Conservation (phyloP, 495 filamentous ascomycete species). For the Aspergillus hancockii region DNA sequence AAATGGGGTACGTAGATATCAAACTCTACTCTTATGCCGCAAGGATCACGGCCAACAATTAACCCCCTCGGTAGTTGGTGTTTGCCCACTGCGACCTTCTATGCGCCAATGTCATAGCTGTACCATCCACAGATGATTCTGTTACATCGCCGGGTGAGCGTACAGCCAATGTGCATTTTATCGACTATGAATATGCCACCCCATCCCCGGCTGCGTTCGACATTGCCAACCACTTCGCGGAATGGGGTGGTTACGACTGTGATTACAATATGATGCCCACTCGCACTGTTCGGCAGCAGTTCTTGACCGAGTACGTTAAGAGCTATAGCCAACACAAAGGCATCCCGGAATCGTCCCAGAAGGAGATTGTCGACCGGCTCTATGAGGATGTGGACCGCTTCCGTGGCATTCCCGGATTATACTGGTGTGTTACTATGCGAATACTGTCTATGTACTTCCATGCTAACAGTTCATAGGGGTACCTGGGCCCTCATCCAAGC, state of each 20-base stretch:
- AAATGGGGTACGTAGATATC: slow-evolving; percentile 60
- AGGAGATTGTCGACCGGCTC: slow-evolving; percentile 64
- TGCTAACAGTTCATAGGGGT: slow-evolving; percentile 58
- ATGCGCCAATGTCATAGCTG: slow-evolving; percentile 90
- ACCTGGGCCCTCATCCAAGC: slow-evolving; percentile 97
- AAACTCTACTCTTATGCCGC: slow-evolving; percentile 3
- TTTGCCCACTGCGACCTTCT: slow-evolving; percentile 96
- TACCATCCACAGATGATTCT: slow-evolving; percentile 47
- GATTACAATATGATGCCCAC: slow-evolving; percentile 85
- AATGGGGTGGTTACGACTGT: slow-evolving; percentile 97
- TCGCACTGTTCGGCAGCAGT: slow-evolving; percentile 71
- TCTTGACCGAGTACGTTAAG: slow-evolving; percentile 78
- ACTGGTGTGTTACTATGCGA: slow-evolving; percentile 49
- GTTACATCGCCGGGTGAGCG: slow-evolving; percentile 28
- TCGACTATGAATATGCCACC: slow-evolving; percentile 97
- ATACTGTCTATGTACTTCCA: neutral
- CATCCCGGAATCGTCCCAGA: slow-evolving; percentile 48
- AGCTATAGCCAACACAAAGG: slow-evolving; percentile 45
- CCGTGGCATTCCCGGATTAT: slow-evolving; percentile 87
- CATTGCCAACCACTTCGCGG: slow-evolving; percentile 97
- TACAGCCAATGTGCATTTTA: slow-evolving; percentile 71
- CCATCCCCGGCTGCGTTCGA: slow-evolving; percentile 97
- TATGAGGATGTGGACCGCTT: slow-evolving; percentile 82
- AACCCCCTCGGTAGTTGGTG: slow-evolving; percentile 60
- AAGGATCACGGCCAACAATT: slow-evolving; percentile 8